These are phyloP conservation scores for Zygosaccharomyces siamensis DNA, from an alignment of 805 yeast species.

Conservation along the genomic window DNA sequence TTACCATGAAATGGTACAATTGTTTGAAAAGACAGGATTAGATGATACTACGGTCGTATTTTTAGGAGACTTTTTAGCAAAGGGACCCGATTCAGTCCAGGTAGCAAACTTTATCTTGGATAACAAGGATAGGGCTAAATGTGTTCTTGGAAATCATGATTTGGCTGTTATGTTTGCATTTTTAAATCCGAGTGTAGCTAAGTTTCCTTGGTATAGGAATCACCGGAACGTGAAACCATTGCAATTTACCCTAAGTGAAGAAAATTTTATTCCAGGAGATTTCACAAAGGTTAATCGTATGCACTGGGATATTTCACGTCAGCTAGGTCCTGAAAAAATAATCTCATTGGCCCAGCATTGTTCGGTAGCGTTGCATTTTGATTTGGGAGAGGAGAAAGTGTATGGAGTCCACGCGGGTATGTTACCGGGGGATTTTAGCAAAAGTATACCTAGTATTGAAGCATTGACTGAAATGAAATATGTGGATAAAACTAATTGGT, in stretches of 20 bases:
- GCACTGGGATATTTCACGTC: constrained; percentile 21
- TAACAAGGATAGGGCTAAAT: constrained; percentile 46
- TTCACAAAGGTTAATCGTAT: constrained; percentile 15
- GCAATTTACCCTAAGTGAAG: constrained; percentile 15
- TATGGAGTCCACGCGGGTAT: constrained; percentile 84
- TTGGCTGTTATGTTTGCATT: constrained; percentile 54
- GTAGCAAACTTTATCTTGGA: constrained; percentile 63
- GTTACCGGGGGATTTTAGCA: constrained; percentile 51
- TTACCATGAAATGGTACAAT: constrained; percentile 46
- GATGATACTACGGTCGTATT: constrained; percentile 47
- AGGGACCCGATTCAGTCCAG: constrained; percentile 71
- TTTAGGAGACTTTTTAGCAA: constrained; percentile 80
- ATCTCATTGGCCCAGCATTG: constrained; percentile 20
- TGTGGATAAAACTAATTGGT: constrained; percentile 60
- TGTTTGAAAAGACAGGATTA: constrained; percentile 49
- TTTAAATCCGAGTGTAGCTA: constrained; percentile 40
- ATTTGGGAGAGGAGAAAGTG: constrained; percentile 30
- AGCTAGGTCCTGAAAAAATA: constrained; percentile 21
- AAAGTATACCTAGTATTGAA: constrained; percentile 51
- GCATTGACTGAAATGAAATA: constrained; percentile 68
- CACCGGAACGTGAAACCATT: constrained; percentile 28
- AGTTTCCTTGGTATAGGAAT: constrained; percentile 29
- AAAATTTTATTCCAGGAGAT: constrained; percentile 16
- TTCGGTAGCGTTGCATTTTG: constrained; percentile 18
- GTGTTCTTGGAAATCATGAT: constrained; percentile 90